Evolutionary conservation across 306 rosid species (phyloP).

Genomic region (Ormosia emarginata): DNA sequence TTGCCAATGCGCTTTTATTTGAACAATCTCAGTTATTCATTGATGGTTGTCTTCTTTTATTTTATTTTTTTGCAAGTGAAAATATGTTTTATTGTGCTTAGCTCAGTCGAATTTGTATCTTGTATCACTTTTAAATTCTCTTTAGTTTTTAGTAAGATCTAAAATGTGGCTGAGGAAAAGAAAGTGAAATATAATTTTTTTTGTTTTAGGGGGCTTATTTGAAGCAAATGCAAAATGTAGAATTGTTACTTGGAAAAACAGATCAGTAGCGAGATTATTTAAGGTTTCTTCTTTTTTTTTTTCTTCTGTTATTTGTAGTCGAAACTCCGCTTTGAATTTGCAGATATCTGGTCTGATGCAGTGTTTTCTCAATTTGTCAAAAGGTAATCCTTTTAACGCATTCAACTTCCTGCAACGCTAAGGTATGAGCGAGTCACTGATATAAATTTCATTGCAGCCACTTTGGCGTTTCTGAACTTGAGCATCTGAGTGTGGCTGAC

Average conservation of each 20-base stretch:
- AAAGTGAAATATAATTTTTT: not conserved
- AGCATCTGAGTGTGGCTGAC: not conserved
- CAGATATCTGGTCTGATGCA: not conserved
- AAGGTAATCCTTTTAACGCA: conserved; percentile 1
- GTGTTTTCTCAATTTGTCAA: not conserved
- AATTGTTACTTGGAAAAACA: not conserved
- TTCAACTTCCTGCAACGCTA: not conserved
- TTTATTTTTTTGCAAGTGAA: not conserved
- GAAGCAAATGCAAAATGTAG: not conserved
- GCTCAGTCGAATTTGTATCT: not conserved
- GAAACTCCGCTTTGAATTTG: not conserved
- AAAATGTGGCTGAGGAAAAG: not conserved
- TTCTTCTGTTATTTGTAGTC: not conserved
- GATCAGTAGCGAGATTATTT: not conserved
- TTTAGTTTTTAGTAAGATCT: not conserved
- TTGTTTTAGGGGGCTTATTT: not conserved
- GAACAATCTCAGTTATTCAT: too few species aligned
- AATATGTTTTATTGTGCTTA: not conserved
- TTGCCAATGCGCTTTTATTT: too few species aligned
- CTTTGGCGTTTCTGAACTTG: conserved; percentile 9
- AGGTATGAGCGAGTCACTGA: not conserved
- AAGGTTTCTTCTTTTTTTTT: not conserved
- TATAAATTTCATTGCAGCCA: not conserved
- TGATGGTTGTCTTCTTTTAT: not conserved
- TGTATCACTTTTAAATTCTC: not conserved